Percentiles rank a stretch among this genome's conserved stretches.
Evolutionary conservation across 768 basidiomycete species (phyloP).

Genomic region (Tylopilus felleus): DNA sequence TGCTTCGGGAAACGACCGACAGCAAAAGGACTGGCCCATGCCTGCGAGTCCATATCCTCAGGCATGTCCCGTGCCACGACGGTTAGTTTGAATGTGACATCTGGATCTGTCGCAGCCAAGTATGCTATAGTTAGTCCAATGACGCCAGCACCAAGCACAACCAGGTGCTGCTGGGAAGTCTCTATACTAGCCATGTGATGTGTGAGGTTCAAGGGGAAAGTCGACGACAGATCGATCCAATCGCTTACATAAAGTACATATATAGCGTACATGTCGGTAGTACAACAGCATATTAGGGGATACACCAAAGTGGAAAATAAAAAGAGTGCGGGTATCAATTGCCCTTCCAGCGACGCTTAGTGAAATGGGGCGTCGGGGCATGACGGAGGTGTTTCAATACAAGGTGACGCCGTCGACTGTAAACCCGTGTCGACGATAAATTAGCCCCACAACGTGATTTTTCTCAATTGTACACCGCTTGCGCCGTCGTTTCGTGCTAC

Average conservation of each 20-base stretch:
- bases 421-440: neutral
- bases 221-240: neutral
- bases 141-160: slow-evolving; percentile 39
- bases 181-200: slow-evolving; percentile 12
- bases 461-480: slow-evolving; percentile 35
- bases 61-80: slow-evolving; percentile 39
- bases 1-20: slow-evolving; percentile 24
- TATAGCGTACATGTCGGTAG: neutral
- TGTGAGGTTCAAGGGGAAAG: neutral
- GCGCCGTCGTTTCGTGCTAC: slow-evolving; percentile 32
- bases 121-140: slow-evolving; percentile 39
- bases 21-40: slow-evolving; percentile 51
- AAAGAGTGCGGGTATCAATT: neutral
- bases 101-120: slow-evolving; percentile 23
- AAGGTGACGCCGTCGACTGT: neutral
- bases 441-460: slow-evolving; percentile 42
- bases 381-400: neutral
- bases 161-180: slow-evolving; percentile 13
- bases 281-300: neutral
- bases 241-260: neutral
- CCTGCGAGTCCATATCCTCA: slow-evolving; percentile 38
- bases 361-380: neutral
- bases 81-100: slow-evolving; percentile 20
- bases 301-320: neutral
- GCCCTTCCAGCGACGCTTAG: neutral